phyloP scores from a whole-genome alignment of 768 basidiomycete genomes.

The Termitomyces sp. region DNA sequence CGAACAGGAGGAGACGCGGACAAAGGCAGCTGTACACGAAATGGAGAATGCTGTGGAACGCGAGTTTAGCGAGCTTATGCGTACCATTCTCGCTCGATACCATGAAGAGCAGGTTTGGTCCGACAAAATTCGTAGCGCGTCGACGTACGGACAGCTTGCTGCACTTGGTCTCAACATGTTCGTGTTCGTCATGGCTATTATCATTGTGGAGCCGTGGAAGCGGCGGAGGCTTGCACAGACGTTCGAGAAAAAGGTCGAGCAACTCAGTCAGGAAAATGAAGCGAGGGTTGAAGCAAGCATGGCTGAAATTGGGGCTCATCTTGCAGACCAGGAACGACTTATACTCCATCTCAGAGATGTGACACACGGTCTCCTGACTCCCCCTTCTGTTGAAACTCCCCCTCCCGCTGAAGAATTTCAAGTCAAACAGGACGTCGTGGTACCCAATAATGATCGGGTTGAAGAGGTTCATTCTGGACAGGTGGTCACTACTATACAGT shows the following conservation, averaged over 20 bases:
- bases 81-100: conserved; percentile 84
- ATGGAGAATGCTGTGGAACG: conserved; percentile 81
- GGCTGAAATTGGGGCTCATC: conserved; percentile 41
- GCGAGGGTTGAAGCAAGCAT: conserved; percentile 46
- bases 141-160: conserved; percentile 88
- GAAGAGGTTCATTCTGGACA: conserved; percentile 9
- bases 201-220: conserved; percentile 97
- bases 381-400: not conserved
- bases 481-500: conserved; percentile 8
- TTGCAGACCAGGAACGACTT: conserved; percentile 40
- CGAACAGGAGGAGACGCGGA: conserved; percentile 72
- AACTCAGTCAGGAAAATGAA: conserved; percentile 56
- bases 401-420: conserved; percentile 1
- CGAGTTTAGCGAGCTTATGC: conserved; percentile 86
- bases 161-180: conserved; percentile 85
- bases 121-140: conserved; percentile 95
- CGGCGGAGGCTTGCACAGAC: conserved; percentile 80
- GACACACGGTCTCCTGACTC: conserved; percentile 7
- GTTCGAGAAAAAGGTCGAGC: conserved; percentile 81
- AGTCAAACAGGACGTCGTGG: conserved; percentile 5
- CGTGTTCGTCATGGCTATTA: conserved; percentile 87
- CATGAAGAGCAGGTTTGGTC: conserved; percentile 99
- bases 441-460: conserved; percentile 1
- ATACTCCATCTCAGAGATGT: conserved; percentile 14
- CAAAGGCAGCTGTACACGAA: conserved; percentile 64